Conservation (phyloP, 2,329 filamentous ascomycete genomes). For the Colletotrichum sp. region DNA sequence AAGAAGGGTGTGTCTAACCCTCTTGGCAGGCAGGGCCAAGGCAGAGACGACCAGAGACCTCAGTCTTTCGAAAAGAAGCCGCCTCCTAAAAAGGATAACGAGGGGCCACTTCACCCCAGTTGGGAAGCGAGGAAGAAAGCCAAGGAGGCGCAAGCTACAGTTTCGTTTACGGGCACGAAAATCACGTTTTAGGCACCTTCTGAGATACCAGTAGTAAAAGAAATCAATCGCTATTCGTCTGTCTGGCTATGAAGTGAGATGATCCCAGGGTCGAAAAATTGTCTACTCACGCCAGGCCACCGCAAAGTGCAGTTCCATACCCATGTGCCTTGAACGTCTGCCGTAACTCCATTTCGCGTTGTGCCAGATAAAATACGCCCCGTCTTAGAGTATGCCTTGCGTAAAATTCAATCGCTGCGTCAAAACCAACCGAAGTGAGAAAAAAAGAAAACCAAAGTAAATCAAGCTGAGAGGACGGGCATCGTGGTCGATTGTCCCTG, state of each 20-base stretch:
- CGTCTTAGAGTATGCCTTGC: background rate
- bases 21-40: conserved; percentile 21
- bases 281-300: background rate
- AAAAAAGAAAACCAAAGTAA: background rate
- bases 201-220: background rate
- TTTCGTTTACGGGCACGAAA: conserved; percentile 60
- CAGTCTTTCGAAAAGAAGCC: conserved; percentile 36
- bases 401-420: background rate
- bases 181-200: conserved; percentile 34
- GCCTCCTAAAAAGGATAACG: conserved; percentile 48
- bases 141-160: conserved; percentile 59
- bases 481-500: background rate
- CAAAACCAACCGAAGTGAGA: background rate
- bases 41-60: conserved; percentile 21
- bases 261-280: background rate
- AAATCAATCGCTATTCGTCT: background rate
- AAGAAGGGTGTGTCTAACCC: conserved; percentile 53
- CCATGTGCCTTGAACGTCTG: background rate
- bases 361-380: background rate
- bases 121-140: conserved; percentile 69
- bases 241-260: background rate
- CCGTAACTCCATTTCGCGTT: background rate
- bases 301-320: background rate
- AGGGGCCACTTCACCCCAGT: conserved; percentile 64
- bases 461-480: background rate